Percentiles rank a stretch among this genome's conserved stretches.
Conservation (phyloP, 257 asterid genomes). For the Jacaranda mimosifolia region DNA sequence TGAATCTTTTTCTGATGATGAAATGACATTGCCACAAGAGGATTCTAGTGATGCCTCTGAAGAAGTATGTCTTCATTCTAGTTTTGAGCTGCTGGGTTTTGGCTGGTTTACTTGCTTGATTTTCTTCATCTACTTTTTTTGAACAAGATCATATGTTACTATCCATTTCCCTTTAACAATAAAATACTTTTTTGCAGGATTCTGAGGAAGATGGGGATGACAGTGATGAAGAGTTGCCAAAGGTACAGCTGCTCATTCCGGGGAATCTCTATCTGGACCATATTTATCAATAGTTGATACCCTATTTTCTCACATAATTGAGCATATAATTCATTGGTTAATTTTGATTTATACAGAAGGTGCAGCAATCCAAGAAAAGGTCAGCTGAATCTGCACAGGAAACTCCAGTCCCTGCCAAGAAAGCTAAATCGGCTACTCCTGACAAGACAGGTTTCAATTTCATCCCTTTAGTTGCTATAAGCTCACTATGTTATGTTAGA, state of each 20-base stretch:
- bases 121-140: neutral
- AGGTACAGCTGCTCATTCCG: conserved; percentile 34
- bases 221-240: conserved; percentile 55
- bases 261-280: neutral
- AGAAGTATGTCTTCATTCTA: conserved; percentile 34
- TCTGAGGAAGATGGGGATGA: conserved; percentile 40
- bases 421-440: conserved; percentile 56
- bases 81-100: neutral
- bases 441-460: conserved; percentile 53
- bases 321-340: neutral
- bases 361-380: conserved; percentile 56
- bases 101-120: neutral
- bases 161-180: too few relatives aligned
- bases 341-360: conserved; percentile 4
- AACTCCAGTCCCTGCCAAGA: conserved; percentile 52
- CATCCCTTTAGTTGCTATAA: neutral
- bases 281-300: neutral
- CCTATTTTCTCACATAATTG: neutral
- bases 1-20: conserved; percentile 46
- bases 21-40: conserved; percentile 23
- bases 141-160: neutral
- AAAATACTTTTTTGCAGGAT: conserved; percentile 29
- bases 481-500: neutral
- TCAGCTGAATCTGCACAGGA: conserved; percentile 45
- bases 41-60: conserved; percentile 34